Evolutionary conservation across 352 stramenopile species (phyloP).

Genomic region (Pythium rhizo-oryzae): DNA sequence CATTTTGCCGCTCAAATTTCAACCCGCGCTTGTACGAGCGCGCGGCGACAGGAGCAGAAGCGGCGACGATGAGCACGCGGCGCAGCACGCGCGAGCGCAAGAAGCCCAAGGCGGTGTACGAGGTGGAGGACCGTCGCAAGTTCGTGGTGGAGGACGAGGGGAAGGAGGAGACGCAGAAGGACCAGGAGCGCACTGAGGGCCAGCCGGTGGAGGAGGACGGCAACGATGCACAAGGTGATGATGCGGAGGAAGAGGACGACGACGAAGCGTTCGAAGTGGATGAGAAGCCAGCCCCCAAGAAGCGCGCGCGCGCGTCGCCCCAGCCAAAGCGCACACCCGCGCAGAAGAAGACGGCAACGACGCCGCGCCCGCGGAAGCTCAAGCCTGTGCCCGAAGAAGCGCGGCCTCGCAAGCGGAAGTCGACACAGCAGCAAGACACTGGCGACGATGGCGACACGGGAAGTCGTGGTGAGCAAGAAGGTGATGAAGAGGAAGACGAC

Average conservation of each 20-base stretch:
- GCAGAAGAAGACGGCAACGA: conserved; percentile 17
- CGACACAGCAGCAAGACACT: neutral
- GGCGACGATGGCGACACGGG: conserved; percentile 18
- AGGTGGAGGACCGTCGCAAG: conserved; percentile 59
- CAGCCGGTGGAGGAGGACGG: conserved; percentile 33
- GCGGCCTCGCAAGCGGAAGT: conserved; percentile 15
- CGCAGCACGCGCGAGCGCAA: conserved; percentile 66
- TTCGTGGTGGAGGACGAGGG: conserved; percentile 21
- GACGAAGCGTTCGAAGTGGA: conserved; percentile 34
- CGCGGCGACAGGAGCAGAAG: conserved; percentile 1
- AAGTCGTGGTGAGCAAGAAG: conserved; percentile 3
- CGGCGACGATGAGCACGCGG: conserved; percentile 41
- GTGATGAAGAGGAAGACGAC: conserved; percentile 21
- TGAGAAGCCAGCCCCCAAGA: conserved; percentile 22
- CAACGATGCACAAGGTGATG: conserved; percentile 29
- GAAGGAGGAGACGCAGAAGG: conserved; percentile 28
- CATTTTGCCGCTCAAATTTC: conserved; percentile 28
- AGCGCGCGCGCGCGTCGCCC: conserved; percentile 5
- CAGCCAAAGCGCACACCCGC: neutral
- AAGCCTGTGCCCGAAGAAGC: conserved; percentile 41
- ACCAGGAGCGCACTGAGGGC: neutral
- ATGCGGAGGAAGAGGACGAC: conserved; percentile 32
- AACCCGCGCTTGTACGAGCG: conserved; percentile 18
- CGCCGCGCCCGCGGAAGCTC: conserved; percentile 34
- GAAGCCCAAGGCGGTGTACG: conserved; percentile 71